phyloP scores from a whole-genome alignment of 2,329 filamentous ascomycete species.

The Hypomyces rosellus region DNA sequence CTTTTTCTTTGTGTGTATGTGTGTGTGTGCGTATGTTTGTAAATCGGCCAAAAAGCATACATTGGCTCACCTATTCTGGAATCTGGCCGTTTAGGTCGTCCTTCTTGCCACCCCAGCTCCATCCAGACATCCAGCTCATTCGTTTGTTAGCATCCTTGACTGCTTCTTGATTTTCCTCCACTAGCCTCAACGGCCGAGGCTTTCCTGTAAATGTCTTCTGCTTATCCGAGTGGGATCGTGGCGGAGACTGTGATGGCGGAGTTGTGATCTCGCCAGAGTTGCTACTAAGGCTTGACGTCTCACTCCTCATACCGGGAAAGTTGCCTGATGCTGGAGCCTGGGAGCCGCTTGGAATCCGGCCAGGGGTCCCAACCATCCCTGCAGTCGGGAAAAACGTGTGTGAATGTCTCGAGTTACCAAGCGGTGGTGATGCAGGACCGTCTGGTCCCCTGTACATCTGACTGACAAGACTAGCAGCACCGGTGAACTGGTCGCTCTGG shows the following conservation, averaged over 20 bases:
- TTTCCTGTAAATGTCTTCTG: constrained; percentile 58
- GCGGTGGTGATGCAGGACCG: constrained; percentile 53
- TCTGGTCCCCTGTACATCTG: constrained; percentile 82
- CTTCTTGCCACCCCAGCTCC: constrained; percentile 46
- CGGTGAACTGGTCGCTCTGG: constrained; percentile 57
- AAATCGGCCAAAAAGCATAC: background rate
- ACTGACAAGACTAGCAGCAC: constrained; percentile 67
- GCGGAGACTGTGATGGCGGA: constrained; percentile 47
- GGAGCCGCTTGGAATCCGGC: constrained; percentile 46
- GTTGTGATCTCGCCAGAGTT: constrained; percentile 54
- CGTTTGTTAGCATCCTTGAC: constrained; percentile 55
- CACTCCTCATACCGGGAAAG: constrained; percentile 65
- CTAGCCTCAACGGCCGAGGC: constrained; percentile 76
- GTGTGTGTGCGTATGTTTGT: background rate
- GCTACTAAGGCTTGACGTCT: constrained; percentile 59
- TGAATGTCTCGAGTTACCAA: constrained; percentile 53
- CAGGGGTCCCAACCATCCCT: constrained; percentile 44
- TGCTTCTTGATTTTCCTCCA: constrained; percentile 64
- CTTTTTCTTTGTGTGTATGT: background rate
- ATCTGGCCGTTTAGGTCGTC: constrained; percentile 35
- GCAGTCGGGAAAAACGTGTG: constrained; percentile 57
- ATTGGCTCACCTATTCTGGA: constrained; percentile 25
- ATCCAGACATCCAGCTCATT: constrained; percentile 57
- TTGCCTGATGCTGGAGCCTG: constrained; percentile 47
- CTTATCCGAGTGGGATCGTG: constrained; percentile 45